A percentile compares a stretch with the other conserved stretches of the same genome.
phyloP scores from a whole-genome alignment of 106 monocot genomes.

The Dactylorhiza incarnata region DNA sequence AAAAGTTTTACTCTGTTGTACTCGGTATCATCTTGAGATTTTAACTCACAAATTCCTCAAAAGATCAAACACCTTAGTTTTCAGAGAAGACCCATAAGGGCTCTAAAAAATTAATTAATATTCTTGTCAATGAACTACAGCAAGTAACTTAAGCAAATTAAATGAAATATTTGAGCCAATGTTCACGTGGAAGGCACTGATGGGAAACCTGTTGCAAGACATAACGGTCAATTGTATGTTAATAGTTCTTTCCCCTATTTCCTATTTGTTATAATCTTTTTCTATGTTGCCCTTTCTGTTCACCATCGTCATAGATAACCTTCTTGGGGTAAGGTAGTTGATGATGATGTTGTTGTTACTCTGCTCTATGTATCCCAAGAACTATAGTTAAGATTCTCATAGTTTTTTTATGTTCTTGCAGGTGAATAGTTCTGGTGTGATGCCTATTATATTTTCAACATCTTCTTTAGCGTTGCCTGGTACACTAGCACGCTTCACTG shows the following conservation, averaged over 20 bases:
- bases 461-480: slow-evolving; percentile 93
- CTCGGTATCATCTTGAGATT: not conserved
- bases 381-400: not conserved
- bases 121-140: not conserved
- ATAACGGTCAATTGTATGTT: not conserved
- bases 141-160: not conserved
- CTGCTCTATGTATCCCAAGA: not conserved
- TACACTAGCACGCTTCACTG: slow-evolving; percentile 90
- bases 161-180: not conserved
- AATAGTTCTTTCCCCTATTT: not conserved
- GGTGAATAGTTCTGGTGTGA: slow-evolving; percentile 99
- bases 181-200: not conserved
- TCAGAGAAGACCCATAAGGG: not conserved
- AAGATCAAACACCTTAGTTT: not conserved
- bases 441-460: slow-evolving; percentile 99
- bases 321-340: no score
- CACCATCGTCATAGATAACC: no score
- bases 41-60: not conserved
- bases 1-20: no score
- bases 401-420: slow-evolving; percentile 13
- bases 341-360: no score
- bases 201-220: not conserved
- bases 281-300: not conserved
- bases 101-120: not conserved
- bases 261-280: not conserved